Percentiles rank a stretch among this genome's conserved stretches.
Evolutionary conservation across 305 asterid species (phyloP).

Genomic region (Ruellia speciosa): DNA sequence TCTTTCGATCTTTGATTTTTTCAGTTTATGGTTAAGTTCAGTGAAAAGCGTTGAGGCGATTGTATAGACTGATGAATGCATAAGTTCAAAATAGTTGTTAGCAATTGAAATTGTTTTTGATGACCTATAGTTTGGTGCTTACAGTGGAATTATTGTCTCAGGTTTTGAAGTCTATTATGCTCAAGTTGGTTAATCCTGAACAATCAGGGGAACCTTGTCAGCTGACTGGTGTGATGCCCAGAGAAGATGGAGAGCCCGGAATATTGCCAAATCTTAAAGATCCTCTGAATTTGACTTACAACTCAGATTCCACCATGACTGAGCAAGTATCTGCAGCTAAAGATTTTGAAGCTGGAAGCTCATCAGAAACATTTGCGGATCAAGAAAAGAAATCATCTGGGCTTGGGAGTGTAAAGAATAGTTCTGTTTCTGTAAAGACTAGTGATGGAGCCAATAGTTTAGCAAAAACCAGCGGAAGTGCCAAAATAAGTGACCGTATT

Average conservation of each 20-base stretch:
- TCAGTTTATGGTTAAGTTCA: conserved; percentile 5
- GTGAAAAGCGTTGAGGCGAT: conserved; percentile 15
- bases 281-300: conserved; percentile 20
- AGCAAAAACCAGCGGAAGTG: conserved; percentile 43
- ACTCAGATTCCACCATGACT: conserved; percentile 20
- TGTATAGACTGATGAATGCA: conserved; percentile 8
- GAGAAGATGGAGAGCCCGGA: too few species aligned
- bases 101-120: not conserved
- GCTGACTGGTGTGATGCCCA: not conserved
- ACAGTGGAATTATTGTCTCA: conserved; percentile 28
- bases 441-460: conserved; percentile 34
- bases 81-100: conserved; percentile 12
- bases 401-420: conserved; percentile 35
- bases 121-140: too few species aligned
- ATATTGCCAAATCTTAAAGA: too few species aligned
- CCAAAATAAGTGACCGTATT: conserved; percentile 31
- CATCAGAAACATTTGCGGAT: conserved; percentile 28
- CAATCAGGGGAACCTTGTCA: conserved; percentile 28
- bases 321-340: conserved; percentile 24
- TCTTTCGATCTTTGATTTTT: not conserved
- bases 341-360: conserved; percentile 27
- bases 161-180: conserved; percentile 27
- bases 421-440: conserved; percentile 42
- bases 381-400: conserved; percentile 42
- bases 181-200: conserved; percentile 25